Evolutionary conservation across 768 basidiomycete species (phyloP), one percentile per base, ranked within the genome.

Genomic region (Dioszegia aurantiaca): DNA sequence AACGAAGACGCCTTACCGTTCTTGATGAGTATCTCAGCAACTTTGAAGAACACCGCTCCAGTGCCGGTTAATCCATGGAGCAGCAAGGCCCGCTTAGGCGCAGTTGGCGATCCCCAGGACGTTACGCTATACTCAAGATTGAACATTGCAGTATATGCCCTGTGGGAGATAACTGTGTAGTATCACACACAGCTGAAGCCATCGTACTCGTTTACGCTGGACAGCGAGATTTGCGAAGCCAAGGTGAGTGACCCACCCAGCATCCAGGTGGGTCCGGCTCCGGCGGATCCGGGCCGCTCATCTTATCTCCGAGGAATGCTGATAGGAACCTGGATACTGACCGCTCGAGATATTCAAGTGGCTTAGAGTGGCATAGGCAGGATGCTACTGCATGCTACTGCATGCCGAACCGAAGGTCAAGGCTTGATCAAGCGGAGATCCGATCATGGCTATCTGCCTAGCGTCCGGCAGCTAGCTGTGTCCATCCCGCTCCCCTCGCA

Each of bases 1-100:
- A n/a, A n/a, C 23, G 40, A 23, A 19, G 12, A 10, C 6, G 17
- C 36, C 44, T 23, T 23, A 56, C 61, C 52, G 9, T 52, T 43
- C 46, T 55, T 40, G 36, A 59, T 40, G 17, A 63, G 47, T 2
- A 55, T 55, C 41, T 63, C 46, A 28, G 61, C 61, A 36, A 63
- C 61, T 23, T 63, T 63, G 58, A 59, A 63, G 49, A 51, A 59
- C 26, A 63, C 61, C 9, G 45, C 42, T 11, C 57, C 57, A 11
- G 58, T 59, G 17, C 57, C 61, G 52, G 58, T 58, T 26, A 59
- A 21, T 1, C 61, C 57, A 39, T 63, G 61, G 0, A 63, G 30
- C 8, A 63, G 26, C 10, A 63, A 36, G n/a, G 58, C 61, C 6
- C 61, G 44, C 37, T 59, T 63, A 2, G 44, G 40, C 1, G 57